Evolutionary conservation across 257 asterid species (phyloP).

Genomic region (Ligustrum vulgare): DNA sequence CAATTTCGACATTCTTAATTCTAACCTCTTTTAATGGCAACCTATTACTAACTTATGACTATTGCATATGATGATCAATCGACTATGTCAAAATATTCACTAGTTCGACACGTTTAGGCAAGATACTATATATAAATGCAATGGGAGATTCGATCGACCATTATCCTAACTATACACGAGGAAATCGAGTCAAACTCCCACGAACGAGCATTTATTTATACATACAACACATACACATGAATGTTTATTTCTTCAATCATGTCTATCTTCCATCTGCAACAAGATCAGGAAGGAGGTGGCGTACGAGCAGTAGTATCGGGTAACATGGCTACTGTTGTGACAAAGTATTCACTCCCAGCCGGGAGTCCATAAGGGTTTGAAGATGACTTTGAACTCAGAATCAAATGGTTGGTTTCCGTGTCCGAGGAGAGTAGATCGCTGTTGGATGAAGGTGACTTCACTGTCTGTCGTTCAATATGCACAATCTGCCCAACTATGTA

Average conservation of each 20-base stretch:
- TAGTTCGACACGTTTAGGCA: slow-evolving; percentile 2
- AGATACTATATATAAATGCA: slow-evolving; percentile 31
- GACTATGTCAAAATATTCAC: neutral
- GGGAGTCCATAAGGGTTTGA: slow-evolving; percentile 44
- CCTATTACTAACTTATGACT: neutral
- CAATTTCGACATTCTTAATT: neutral
- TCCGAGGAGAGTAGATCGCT: slow-evolving; percentile 43
- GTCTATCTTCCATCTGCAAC: slow-evolving; percentile 51
- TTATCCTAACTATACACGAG: slow-evolving; percentile 40
- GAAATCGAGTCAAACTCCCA: slow-evolving; percentile 22
- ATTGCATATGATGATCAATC: neutral
- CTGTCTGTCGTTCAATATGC: slow-evolving; percentile 76
- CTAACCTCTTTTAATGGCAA: neutral
- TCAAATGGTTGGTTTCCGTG: slow-evolving; percentile 38
- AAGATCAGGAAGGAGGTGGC: slow-evolving; percentile 82
- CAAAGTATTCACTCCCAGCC: slow-evolving; percentile 80
- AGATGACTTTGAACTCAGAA: slow-evolving; percentile 7
- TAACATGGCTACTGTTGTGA: slow-evolving; percentile 85
- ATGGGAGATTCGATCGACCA: slow-evolving; percentile 38
- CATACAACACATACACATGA: slow-evolving; percentile 38
- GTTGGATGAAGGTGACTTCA: slow-evolving; percentile 30
- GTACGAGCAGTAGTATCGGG: slow-evolving; percentile 72
- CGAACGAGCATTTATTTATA: slow-evolving; percentile 26
- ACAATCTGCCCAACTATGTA: slow-evolving; percentile 88
- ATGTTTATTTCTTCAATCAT: slow-evolving; percentile 71